Evolutionary conservation across 2,329 filamentous ascomycete species (phyloP).

Genomic region (Xylaria sp.): DNA sequence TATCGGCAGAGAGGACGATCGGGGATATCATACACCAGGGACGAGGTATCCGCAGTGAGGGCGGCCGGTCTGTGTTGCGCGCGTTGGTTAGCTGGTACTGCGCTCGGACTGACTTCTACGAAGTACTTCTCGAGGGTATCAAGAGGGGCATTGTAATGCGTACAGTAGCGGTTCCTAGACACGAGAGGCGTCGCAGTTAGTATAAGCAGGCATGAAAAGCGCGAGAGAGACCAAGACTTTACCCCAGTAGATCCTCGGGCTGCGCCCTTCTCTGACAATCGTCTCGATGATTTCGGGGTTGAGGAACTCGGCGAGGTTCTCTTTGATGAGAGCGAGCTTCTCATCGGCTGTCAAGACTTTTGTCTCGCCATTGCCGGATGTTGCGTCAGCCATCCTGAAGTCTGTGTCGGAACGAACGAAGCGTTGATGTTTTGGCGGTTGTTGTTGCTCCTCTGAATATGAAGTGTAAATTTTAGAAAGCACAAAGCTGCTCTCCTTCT

Average conservation of each 20-base stretch:
- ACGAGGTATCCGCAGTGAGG: slow-evolving; percentile 90
- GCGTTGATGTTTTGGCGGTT: no score
- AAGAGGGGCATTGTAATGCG: slow-evolving; percentile 42
- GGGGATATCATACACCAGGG: slow-evolving; percentile 45
- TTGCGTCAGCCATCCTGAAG: slow-evolving; percentile 9
- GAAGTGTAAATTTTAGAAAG: no score
- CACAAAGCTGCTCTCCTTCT: no score
- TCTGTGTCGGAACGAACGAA: not conserved
- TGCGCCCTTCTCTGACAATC: slow-evolving; percentile 63
- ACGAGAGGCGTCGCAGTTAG: slow-evolving; percentile 11
- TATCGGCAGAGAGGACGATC: not conserved
- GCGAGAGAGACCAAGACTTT: slow-evolving; percentile 7
- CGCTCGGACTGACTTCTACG: not conserved
- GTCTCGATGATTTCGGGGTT: slow-evolving; percentile 79
- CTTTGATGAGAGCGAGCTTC: slow-evolving; percentile 69
- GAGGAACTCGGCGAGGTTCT: slow-evolving; percentile 76
- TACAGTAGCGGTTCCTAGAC: slow-evolving; percentile 60
- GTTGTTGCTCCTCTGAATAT: no score
- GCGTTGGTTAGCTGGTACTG: slow-evolving; percentile 5
- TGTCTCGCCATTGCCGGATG: not conserved
- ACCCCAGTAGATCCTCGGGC: slow-evolving; percentile 82
- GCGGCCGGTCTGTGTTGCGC: slow-evolving; percentile 54
- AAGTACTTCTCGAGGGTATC: not conserved
- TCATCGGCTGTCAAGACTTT: slow-evolving; percentile 44
- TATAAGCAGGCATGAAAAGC: not conserved